Evolutionary conservation across 129 eudicot genomes (phyloP).

Genomic region (Pulicaria dysenterica): DNA sequence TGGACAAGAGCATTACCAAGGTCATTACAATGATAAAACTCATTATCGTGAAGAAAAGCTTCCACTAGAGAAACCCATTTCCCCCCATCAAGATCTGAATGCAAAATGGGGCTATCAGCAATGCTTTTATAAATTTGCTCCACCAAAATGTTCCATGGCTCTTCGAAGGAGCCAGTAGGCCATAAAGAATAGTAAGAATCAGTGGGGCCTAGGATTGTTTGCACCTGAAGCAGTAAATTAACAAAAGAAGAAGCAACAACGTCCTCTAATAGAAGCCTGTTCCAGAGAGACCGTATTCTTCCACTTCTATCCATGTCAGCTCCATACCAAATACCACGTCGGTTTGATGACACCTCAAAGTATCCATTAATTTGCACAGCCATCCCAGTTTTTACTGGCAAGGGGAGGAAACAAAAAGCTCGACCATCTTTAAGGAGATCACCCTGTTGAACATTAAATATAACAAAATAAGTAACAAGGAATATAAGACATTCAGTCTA

Average conservation of each 20-base stretch:
- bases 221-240: conserved; percentile 72
- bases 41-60: conserved; percentile 79
- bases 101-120: conserved; percentile 66
- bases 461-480: conserved; percentile 2
- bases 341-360: conserved; percentile 98
- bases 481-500: background rate
- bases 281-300: conserved; percentile 92
- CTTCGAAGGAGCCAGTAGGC: conserved; percentile 95
- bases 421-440: conserved; percentile 67
- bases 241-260: conserved; percentile 73
- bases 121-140: conserved; percentile 66
- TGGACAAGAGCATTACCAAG: conserved; percentile 78
- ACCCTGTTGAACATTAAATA: conserved; percentile 51
- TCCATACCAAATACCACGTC: conserved; percentile 99
- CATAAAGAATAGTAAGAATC: conserved; percentile 72
- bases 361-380: conserved; percentile 89
- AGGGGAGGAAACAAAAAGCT: conserved; percentile 97
- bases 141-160: conserved; percentile 92
- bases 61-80: conserved; percentile 76
- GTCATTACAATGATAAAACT: conserved; percentile 57
- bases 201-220: conserved; percentile 64
- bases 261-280: conserved; percentile 91
- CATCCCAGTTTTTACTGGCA: conserved; percentile 94
- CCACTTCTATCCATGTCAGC: conserved; percentile 99
- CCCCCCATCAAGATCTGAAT: conserved; percentile 83